Evolutionary conservation across 192 early-diverging fungal species (phyloP).

Genomic region (Backusella tuberculispora): DNA sequence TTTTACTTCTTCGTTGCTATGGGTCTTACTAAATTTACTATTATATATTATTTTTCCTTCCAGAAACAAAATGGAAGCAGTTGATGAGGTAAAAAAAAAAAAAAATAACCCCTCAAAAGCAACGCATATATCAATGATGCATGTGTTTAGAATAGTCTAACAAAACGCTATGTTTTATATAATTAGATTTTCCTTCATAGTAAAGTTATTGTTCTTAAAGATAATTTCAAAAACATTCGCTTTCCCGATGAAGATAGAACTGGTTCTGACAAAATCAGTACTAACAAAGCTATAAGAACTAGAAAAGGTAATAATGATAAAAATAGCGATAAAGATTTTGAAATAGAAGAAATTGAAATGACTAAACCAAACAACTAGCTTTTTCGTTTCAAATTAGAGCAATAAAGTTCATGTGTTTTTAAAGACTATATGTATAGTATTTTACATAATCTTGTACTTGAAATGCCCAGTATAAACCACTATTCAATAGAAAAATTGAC

Average conservation of each 20-base stretch:
- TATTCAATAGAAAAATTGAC: no score
- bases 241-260: neutral
- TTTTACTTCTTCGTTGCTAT: slow-evolving; percentile 7
- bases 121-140: neutral
- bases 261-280: neutral
- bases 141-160: no score
- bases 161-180: neutral
- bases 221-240: neutral
- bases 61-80: slow-evolving; percentile 18
- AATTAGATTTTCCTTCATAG: neutral
- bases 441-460: neutral
- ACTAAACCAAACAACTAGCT: neutral
- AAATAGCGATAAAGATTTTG: neutral
- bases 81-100: slow-evolving; percentile 8
- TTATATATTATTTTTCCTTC: neutral
- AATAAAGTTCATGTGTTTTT: neutral
- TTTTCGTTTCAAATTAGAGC: neutral
- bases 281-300: neutral
- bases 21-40: neutral
- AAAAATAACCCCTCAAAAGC: neutral
- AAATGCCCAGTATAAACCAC: neutral
- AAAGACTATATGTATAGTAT: neutral
- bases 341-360: slow-evolving; percentile 1
- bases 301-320: no score
- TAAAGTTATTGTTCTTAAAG: slow-evolving; percentile 5